phyloP scores from a whole-genome alignment of 2,329 filamentous ascomycete species.

The Aspergillus thermomutatus region DNA sequence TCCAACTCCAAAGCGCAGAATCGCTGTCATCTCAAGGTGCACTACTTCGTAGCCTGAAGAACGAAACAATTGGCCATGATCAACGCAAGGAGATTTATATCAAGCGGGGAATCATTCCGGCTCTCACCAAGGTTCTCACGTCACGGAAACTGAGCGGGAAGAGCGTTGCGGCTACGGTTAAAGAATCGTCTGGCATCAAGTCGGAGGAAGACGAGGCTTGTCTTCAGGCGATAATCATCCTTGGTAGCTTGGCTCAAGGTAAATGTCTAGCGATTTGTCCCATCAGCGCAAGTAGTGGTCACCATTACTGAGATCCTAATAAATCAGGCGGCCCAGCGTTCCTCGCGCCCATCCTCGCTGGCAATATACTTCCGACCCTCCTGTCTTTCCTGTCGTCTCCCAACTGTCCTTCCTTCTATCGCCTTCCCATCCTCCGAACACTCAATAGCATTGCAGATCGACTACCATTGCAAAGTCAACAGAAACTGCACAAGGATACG shows the following conservation, averaged over 20 bases:
- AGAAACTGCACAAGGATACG: slow-evolving; percentile 48
- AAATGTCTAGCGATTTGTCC: slow-evolving; percentile 16
- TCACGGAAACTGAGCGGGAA: slow-evolving; percentile 42
- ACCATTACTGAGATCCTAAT: slow-evolving; percentile 15
- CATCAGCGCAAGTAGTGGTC: neutral
- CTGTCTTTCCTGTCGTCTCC: slow-evolving; percentile 66
- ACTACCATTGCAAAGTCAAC: slow-evolving; percentile 53
- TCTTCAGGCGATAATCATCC: slow-evolving; percentile 77
- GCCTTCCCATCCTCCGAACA: slow-evolving; percentile 70
- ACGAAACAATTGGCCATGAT: slow-evolving; percentile 82
- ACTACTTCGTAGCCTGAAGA: slow-evolving; percentile 73
- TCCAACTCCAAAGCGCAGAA: slow-evolving; percentile 55
- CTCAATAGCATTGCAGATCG: slow-evolving; percentile 70
- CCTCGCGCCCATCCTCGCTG: slow-evolving; percentile 68
- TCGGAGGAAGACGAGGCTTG: slow-evolving; percentile 65
- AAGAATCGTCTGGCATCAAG: slow-evolving; percentile 37
- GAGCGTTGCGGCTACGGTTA: slow-evolving; percentile 23
- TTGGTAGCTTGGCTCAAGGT: slow-evolving; percentile 84
- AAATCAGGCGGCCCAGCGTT: slow-evolving; percentile 72
- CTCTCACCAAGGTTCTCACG: slow-evolving; percentile 49
- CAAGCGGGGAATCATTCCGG: slow-evolving; percentile 59
- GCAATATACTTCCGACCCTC: slow-evolving; percentile 65
- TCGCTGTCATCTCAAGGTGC: slow-evolving; percentile 43
- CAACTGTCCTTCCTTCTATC: slow-evolving; percentile 62
- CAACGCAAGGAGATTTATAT: slow-evolving; percentile 82